Evolutionary conservation across 192 early-diverging fungal genomes (phyloP).

Genomic region (Gamsiella multidivaricata): DNA sequence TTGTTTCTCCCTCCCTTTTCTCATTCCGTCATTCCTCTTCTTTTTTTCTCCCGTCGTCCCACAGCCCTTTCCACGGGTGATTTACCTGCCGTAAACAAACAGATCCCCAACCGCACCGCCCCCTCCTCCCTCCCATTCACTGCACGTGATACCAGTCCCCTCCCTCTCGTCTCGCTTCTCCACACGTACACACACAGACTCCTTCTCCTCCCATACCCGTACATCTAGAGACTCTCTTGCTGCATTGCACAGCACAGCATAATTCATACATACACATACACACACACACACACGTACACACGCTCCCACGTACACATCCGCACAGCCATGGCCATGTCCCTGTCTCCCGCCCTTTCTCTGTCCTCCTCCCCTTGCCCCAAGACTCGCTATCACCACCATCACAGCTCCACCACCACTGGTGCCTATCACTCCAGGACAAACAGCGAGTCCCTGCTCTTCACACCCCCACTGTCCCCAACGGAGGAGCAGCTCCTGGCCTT

Average conservation of each 20-base stretch:
- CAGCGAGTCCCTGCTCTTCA: slow-evolving; percentile 42
- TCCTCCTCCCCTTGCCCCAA: slow-evolving; percentile 12
- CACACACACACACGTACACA: slow-evolving; percentile 1
- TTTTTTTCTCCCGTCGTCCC: not conserved
- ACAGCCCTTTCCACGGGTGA: not conserved
- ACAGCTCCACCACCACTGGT: not conserved
- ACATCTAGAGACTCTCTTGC: no score
- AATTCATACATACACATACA: not conserved
- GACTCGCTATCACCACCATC: slow-evolving; percentile 2
- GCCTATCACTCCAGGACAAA: slow-evolving; percentile 22
- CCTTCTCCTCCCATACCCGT: not conserved
- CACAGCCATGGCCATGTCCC: slow-evolving; percentile 16
- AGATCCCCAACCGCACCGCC: no score
- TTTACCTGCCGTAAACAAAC: no score
- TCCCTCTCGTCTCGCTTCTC: not conserved
- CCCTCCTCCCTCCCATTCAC: no score
- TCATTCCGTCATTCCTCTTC: not conserved
- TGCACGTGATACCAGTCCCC: not conserved
- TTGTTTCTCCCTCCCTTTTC: slow-evolving; percentile 8
- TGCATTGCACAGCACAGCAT: no score
- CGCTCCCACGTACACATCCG: not conserved
- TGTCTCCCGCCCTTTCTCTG: slow-evolving; percentile 25
- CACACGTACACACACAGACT: not conserved
- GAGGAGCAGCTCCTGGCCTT: slow-evolving; percentile 51
- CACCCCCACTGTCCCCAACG: slow-evolving; percentile 45